Evolutionary conservation across 306 rosid species (phyloP), one percentile per base, ranked within the genome.

Genomic region (Nissolia schottii): DNA sequence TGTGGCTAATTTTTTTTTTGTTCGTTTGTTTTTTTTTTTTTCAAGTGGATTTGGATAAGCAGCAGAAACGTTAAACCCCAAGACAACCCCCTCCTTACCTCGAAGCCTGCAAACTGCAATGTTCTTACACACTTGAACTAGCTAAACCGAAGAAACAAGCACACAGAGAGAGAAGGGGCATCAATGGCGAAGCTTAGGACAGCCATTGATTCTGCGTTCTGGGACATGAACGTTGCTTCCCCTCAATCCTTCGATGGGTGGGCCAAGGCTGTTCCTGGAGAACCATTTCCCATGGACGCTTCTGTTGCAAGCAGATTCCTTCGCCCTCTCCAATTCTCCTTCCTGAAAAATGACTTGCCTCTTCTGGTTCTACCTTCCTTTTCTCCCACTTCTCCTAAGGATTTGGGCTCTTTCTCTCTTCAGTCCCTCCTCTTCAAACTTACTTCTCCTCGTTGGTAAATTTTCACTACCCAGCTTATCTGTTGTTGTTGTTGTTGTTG

Each of bases 161-260:
- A 7, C 50, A 53, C 34, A 7, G 32, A 38, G 4, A 38, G 46
- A 10, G 5, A 38, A 43, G 49, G 12, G 2, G 2, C 46, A 20
- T 64, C 76, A 78, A 93, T 93, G 98, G 98, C 88, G 70, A 81
- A 79, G 16, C 86, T 93, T 11, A 79, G 83, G 76, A 86, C 98
- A 14, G 88, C 94, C 50, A 93, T 93, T 85, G 98, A 90, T 77
- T 88, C 97, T 0, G 68, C 90, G 16, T 93, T 90, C 82, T 84
- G 92, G 94, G 94, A 90, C 71, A 48, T 83, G 45, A 85, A 91
- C 70, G 71, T 90, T 13, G 71, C 96, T 0, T 82, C 98, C 0
- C 88, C 98, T 60, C 96, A 66, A 27, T 64, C 70, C 74, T 80
- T 89, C 2, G 88, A 87, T 10, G 97, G 96, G 13, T 41, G 81